A percentile compares a stretch with the other conserved stretches of the same genome.
Evolutionary conservation across 208 protist genomes (phyloP).

Genomic region (Acanthamoeba lenticulata): DNA sequence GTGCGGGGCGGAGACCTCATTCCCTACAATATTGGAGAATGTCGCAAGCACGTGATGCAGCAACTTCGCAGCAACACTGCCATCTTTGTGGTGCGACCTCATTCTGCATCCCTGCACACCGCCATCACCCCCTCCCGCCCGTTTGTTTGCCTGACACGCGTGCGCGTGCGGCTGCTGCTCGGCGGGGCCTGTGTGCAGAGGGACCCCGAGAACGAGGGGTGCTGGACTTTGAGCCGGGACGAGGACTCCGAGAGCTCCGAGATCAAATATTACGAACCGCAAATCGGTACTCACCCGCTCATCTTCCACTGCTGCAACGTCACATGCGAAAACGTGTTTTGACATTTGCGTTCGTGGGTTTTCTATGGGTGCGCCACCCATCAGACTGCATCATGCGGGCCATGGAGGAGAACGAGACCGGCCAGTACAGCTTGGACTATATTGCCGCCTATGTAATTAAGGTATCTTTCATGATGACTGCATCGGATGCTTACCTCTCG

Average conservation of each 20-base stretch:
- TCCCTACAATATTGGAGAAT: background rate
- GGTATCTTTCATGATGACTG: background rate
- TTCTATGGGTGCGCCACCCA: background rate
- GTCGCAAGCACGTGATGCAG: slow-evolving; percentile 9
- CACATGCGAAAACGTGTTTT: no score
- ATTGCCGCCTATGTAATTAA: slow-evolving; percentile 45
- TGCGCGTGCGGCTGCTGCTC: no score
- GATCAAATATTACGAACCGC: slow-evolving; percentile 23
- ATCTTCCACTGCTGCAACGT: background rate
- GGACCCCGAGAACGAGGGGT: slow-evolving; percentile 24
- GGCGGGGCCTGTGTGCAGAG: background rate
- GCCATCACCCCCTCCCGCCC: background rate
- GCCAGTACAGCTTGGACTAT: slow-evolving; percentile 15
- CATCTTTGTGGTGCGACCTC: background rate
- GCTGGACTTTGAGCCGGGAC: slow-evolving; percentile 27
- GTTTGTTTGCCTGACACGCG: background rate
- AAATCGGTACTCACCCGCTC: background rate
- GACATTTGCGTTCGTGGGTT: background rate
- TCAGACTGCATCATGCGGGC: slow-evolving; percentile 44
- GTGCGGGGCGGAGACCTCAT: background rate
- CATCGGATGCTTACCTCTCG: background rate
- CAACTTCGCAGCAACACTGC: background rate
- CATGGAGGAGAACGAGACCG: background rate
- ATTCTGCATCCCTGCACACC: background rate
- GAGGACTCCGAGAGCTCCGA: background rate